Evolutionary conservation across 306 rosid genomes (phyloP).

Genomic region (Ochetophila trinervis): DNA sequence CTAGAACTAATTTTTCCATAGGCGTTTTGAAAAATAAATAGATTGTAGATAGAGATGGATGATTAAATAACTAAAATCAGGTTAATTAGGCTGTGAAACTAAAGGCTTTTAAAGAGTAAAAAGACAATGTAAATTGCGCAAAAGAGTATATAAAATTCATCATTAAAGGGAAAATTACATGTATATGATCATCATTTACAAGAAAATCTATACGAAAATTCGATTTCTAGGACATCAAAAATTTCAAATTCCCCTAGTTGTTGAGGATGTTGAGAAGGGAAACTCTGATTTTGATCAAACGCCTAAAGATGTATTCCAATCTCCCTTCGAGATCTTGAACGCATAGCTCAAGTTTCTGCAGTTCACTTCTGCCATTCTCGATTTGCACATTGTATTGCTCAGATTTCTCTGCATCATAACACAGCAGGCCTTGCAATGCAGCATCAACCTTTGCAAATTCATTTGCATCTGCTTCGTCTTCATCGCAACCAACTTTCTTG

Average conservation of each 20-base stretch:
- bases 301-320: constrained; percentile 37
- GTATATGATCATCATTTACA: constrained; percentile 26
- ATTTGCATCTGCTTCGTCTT: constrained; percentile 15
- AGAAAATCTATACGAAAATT: neutral
- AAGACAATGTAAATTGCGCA: neutral
- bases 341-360: constrained; percentile 39
- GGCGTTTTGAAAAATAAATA: neutral
- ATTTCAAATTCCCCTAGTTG: constrained; percentile 29
- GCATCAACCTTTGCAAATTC: constrained; percentile 42
- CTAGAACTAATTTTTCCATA: neutral
- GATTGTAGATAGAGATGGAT: neutral
- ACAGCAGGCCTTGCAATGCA: constrained; percentile 14
- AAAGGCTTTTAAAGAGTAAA: neutral
- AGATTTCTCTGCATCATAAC: constrained; percentile 27
- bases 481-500: constrained; percentile 29
- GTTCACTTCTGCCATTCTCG: constrained; percentile 21
- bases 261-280: constrained; percentile 47
- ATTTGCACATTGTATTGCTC: constrained; percentile 1
- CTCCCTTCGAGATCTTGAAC: constrained; percentile 42
- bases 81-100: neutral
- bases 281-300: constrained; percentile 42
- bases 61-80: neutral
- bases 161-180: constrained; percentile 2
- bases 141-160: constrained; percentile 3
- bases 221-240: constrained; percentile 20